Conservation (phyloP, 2,329 filamentous ascomycete genomes). For the Xylaria sp. region DNA sequence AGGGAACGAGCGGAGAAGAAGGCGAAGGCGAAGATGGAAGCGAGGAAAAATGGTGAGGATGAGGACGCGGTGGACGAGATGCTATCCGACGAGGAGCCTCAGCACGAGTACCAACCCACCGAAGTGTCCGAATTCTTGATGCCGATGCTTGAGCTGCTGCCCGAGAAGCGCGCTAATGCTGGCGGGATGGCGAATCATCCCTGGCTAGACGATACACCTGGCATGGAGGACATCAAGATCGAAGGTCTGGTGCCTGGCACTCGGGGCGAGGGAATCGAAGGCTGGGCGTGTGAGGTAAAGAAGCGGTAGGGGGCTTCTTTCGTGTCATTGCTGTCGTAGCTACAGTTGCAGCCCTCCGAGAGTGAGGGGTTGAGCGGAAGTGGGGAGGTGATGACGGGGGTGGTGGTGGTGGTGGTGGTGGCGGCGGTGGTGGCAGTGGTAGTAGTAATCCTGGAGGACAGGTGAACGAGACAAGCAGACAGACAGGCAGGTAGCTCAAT, state of each 20-base stretch:
- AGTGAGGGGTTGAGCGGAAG: too few species aligned
- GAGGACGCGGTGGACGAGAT: constrained; percentile 37
- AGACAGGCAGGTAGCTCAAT: too few species aligned
- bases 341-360: not conserved
- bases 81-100: constrained; percentile 32
- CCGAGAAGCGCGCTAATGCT: constrained; percentile 88
- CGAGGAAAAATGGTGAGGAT: constrained; percentile 36
- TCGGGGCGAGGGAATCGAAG: constrained; percentile 88
- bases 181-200: constrained; percentile 88
- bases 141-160: constrained; percentile 88
- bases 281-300: constrained; percentile 89
- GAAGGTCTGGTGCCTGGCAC: constrained; percentile 76
- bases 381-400: too few species aligned
- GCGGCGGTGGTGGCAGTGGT: too few species aligned
- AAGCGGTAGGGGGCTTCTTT: constrained; percentile 58
- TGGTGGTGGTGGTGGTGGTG: too few species aligned
- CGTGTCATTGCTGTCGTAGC: not conserved
- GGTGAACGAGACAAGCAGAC: too few species aligned
- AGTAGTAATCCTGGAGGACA: too few species aligned
- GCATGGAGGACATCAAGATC: constrained; percentile 81
- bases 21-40: constrained; percentile 48
- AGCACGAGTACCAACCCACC: constrained; percentile 37
- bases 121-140: constrained; percentile 77
- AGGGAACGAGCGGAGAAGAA: constrained; percentile 66
- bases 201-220: constrained; percentile 83